These are phyloP conservation scores for Fragaria nilgerrensis DNA, from an alignment of 306 rosid genomes.

Conservation along the genomic window DNA sequence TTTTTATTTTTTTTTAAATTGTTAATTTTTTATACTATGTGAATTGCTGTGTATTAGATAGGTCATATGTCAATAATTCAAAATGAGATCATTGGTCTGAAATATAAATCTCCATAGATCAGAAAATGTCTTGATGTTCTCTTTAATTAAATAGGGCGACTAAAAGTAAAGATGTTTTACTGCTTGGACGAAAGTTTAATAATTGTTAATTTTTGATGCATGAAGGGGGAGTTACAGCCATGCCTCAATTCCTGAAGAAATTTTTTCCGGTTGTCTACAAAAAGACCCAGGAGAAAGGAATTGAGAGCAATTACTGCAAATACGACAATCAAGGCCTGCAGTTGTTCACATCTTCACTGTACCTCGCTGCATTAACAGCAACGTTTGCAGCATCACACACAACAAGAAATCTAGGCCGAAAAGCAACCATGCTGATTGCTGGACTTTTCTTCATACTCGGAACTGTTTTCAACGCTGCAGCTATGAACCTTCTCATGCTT, in stretches of 20 bases:
- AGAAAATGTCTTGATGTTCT: not conserved
- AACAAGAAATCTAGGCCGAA: conserved; percentile 16
- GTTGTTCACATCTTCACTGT: conserved; percentile 31
- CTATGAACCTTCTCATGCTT: conserved; percentile 14
- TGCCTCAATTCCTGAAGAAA: conserved; percentile 27
- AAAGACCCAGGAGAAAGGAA: conserved; percentile 11
- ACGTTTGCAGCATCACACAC: conserved; percentile 31
- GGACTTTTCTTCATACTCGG: not conserved
- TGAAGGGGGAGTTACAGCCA: conserved; percentile 33
- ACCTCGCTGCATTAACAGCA: conserved; percentile 28
- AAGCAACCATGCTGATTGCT: conserved; percentile 8
- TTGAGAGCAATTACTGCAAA: conserved; percentile 34
- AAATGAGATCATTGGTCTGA: too few relatives aligned
- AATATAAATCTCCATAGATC: too few relatives aligned
- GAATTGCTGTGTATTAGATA: too few relatives aligned
- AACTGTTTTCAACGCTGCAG: conserved; percentile 7
- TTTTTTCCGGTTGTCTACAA: conserved; percentile 28
- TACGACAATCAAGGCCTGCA: conserved; percentile 25
- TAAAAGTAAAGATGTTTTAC: not conserved
- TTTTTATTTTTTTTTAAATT: too few relatives aligned
- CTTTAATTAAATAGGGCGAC: too few relatives aligned
- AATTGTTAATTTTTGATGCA: not conserved
- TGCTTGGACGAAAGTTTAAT: not conserved
- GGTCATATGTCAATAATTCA: too few relatives aligned
- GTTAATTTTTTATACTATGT: too few relatives aligned